phyloP scores from a whole-genome alignment of 177 flowering plant species.

The Telopea speciosissima region DNA sequence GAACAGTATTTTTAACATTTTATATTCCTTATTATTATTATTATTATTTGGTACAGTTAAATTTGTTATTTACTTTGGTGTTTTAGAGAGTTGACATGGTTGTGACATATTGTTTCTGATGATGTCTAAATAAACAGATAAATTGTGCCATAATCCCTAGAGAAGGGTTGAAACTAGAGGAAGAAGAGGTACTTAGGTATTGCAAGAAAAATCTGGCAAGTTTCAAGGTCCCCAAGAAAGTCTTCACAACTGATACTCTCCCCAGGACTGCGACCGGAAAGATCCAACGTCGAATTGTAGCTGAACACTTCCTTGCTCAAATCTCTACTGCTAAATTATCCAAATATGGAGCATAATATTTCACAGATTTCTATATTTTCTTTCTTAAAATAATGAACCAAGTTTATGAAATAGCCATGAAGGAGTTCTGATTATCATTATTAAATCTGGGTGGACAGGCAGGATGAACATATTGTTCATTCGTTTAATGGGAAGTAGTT shows the following conservation, averaged over 20 bases:
- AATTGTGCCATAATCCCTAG: slow-evolving; percentile 81
- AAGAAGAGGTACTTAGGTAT: slow-evolving; percentile 47
- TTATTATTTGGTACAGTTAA: no score
- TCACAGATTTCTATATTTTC: neutral
- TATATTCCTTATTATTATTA: no score
- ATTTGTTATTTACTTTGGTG: no score
- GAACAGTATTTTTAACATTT: no score
- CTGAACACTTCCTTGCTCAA: slow-evolving; percentile 31
- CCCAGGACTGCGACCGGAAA: slow-evolving; percentile 93
- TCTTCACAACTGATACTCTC: slow-evolving; percentile 60
- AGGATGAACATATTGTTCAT: no score
- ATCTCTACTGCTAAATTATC: slow-evolving; percentile 38
- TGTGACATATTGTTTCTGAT: no score
- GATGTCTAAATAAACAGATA: slow-evolving; percentile 37
- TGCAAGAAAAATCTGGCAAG: slow-evolving; percentile 71
- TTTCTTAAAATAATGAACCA: neutral
- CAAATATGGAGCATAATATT: slow-evolving; percentile 26
- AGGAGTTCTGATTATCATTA: no score
- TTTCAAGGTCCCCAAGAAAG: slow-evolving; percentile 86
- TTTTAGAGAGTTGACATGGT: no score
- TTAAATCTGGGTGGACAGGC: no score
- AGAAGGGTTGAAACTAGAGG: slow-evolving; percentile 53
- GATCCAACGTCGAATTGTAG: slow-evolving; percentile 58
- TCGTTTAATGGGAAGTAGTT: no score
- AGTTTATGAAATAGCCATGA: neutral